These are phyloP conservation scores for Cytospora chrysosperma DNA, from an alignment of 2,329 filamentous ascomycete genomes.

Conservation along the genomic window DNA sequence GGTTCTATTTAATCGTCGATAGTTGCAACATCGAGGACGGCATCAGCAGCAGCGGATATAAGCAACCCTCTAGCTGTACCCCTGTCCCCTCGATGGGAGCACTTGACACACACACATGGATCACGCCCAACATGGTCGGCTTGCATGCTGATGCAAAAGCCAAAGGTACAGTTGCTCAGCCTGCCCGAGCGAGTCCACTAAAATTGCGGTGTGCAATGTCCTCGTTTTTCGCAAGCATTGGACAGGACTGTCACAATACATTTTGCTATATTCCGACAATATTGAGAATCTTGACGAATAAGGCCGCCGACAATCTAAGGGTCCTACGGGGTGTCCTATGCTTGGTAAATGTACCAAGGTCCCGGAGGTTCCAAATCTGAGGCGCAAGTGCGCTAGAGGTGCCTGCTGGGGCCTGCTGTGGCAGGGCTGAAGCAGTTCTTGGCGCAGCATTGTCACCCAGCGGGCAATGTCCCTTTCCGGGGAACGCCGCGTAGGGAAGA, in stretches of 20 bases:
- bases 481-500: constrained; percentile 11
- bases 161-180: constrained; percentile 23
- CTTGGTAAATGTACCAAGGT: constrained; percentile 7
- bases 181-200: constrained; percentile 17
- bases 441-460: constrained; percentile 10
- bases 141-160: constrained; percentile 23
- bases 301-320: constrained; percentile 17
- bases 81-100: constrained; percentile 15
- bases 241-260: background rate
- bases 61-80: constrained; percentile 15
- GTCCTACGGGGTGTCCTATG: constrained; percentile 8
- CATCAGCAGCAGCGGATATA: constrained; percentile 23
- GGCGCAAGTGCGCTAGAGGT: constrained; percentile 14
- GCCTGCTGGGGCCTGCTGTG: constrained; percentile 11
- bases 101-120: constrained; percentile 21
- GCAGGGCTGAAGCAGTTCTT: constrained; percentile 17
- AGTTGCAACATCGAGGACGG: constrained; percentile 10
- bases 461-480: constrained; percentile 4
- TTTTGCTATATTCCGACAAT: background rate
- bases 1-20: constrained; percentile 15
- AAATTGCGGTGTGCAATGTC: constrained; percentile 10
- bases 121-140: constrained; percentile 13
- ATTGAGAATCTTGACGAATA: constrained; percentile 8
- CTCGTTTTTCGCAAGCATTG: background rate
- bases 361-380: constrained; percentile 13